Percentiles rank a stretch among this genome's conserved stretches.
phyloP scores from a whole-genome alignment of 768 basidiomycete species.

The Suillus alpinus region DNA sequence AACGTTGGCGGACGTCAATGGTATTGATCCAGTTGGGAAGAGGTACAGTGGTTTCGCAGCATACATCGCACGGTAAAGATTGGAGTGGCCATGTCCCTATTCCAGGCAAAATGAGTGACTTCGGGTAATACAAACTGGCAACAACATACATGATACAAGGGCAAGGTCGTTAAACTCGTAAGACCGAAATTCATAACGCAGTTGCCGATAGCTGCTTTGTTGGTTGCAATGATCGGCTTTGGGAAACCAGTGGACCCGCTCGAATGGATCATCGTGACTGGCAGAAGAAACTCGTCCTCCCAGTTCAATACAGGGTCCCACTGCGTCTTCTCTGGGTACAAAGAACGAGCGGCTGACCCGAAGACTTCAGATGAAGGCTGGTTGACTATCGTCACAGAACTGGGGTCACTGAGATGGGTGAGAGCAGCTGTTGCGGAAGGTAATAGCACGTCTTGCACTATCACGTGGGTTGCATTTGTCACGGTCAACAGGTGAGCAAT shows the following conservation, averaged over 20 bases:
- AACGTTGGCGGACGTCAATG: conserved; percentile 46
- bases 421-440: conserved; percentile 17
- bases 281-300: conserved; percentile 19
- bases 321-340: conserved; percentile 18
- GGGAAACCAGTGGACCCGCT: conserved; percentile 46
- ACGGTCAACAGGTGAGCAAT: conserved; percentile 41
- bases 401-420: conserved; percentile 14
- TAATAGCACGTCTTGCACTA: conserved; percentile 17
- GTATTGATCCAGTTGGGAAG: conserved; percentile 38
- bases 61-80: conserved; percentile 43
- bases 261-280: conserved; percentile 23
- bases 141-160: conserved; percentile 33
- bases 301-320: conserved; percentile 21
- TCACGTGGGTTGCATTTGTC: conserved; percentile 20
- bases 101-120: background rate
- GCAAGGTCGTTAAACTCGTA: conserved; percentile 21
- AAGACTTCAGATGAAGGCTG: conserved; percentile 22
- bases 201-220: conserved; percentile 35
- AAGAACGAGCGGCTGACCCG: conserved; percentile 12
- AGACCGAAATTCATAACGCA: conserved; percentile 30
- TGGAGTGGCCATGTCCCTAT: conserved; percentile 22
- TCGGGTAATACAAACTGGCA: background rate
- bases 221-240: conserved; percentile 39
- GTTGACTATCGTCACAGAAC: conserved; percentile 20
- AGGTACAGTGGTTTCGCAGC: conserved; percentile 40